Percentiles rank a stretch among this genome's conserved stretches.
These are phyloP conservation scores for Dictyostelium capitatum DNA, from an alignment of 78 protist genomes.

Conservation along the genomic window DNA sequence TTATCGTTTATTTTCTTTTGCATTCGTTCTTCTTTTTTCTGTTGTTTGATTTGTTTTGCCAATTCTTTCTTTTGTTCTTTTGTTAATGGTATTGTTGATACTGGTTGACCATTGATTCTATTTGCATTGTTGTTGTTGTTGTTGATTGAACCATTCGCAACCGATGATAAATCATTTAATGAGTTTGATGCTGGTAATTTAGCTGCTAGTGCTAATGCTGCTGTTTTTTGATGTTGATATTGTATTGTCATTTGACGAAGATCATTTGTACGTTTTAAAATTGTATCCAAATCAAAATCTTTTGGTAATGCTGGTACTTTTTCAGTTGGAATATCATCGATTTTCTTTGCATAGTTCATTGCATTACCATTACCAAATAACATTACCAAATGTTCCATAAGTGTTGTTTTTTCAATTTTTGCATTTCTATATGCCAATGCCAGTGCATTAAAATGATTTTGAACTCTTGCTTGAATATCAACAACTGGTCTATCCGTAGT, in stretches of 20 bases:
- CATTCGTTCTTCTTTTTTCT: neutral
- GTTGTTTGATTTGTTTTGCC: neutral
- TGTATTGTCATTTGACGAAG: constrained; percentile 10
- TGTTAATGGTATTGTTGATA: neutral
- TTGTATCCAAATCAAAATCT: constrained; percentile 36
- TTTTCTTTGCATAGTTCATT: constrained; percentile 8
- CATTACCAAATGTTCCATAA: constrained; percentile 28
- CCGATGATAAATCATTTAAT: no score
- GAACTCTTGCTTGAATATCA: constrained; percentile 33
- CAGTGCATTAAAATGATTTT: constrained; percentile 58
- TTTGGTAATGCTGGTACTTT: constrained; percentile 47
- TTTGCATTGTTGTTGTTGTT: neutral
- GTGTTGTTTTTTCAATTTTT: neutral
- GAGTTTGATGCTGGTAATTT: neutral
- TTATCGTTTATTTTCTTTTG: neutral
- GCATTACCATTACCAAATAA: constrained; percentile 38
- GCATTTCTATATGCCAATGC: constrained; percentile 60
- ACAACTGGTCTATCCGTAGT: neutral
- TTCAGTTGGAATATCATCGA: constrained; percentile 34
- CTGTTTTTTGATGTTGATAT: neutral
- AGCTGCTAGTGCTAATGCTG: neutral
- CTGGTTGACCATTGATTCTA: neutral
- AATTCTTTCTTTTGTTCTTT: constrained; percentile 28
- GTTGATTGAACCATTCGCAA: neutral
- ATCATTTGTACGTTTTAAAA: constrained; percentile 6